A percentile compares a stretch with the other conserved stretches of the same genome.
phyloP scores from a whole-genome alignment of 805 yeast genomes.

The Candida oleophila region DNA sequence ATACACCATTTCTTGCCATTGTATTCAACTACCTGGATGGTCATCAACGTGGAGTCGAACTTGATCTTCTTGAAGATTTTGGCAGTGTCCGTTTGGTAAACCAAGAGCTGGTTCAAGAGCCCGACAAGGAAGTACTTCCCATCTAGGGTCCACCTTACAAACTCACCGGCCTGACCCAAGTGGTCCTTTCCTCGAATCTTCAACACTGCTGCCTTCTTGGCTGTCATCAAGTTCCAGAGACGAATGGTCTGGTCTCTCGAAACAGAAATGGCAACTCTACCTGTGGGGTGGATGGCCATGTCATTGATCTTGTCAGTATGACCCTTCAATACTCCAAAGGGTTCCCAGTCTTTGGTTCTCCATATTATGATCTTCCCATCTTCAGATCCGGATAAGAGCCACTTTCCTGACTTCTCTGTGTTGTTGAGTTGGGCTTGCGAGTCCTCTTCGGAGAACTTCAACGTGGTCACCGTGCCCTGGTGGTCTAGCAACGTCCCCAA shows the following conservation, averaged over 20 bases:
- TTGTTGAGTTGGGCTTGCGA: constrained; percentile 3
- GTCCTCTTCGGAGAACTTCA: constrained; percentile 65
- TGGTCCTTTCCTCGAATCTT: constrained; percentile 71
- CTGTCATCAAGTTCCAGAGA: constrained; percentile 96
- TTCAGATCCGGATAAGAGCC: constrained; percentile 89
- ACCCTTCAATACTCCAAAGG: constrained; percentile 83
- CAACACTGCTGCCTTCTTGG: constrained; percentile 83
- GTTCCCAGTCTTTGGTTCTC: constrained; percentile 98
- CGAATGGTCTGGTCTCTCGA: constrained; percentile 81
- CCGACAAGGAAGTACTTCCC: constrained; percentile 83
- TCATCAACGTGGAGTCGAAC: constrained; percentile 62
- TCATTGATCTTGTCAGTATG: constrained; percentile 84
- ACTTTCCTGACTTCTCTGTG: constrained; percentile 59
- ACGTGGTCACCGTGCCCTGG: constrained; percentile 79
- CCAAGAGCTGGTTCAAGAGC: constrained; percentile 57
- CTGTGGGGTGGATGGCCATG: constrained; percentile 84
- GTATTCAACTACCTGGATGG: constrained; percentile 50
- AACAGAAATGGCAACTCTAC: constrained; percentile 86
- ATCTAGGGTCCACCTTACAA: constrained; percentile 61
- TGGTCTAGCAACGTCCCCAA: constrained; percentile 88
- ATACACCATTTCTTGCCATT: constrained; percentile 56
- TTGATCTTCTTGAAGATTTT: constrained; percentile 53
- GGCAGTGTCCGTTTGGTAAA: constrained; percentile 66
- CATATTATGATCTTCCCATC: constrained; percentile 89
- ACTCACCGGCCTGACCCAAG: constrained; percentile 61